These are phyloP conservation scores for Hygrophoropsis aurantiaca DNA, from an alignment of 768 basidiomycete species.

Conservation along the genomic window DNA sequence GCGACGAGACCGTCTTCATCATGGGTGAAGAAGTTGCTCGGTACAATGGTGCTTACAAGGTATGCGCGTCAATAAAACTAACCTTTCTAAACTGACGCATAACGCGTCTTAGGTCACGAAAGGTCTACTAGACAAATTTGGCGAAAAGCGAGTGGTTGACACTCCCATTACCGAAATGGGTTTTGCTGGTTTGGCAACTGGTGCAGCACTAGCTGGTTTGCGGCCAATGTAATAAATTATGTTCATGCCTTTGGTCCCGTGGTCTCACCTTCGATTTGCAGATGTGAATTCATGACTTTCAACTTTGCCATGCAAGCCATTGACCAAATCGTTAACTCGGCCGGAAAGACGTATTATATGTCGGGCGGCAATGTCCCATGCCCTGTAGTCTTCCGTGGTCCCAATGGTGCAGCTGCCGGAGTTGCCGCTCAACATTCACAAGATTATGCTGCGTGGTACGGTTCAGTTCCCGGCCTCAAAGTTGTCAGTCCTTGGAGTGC, in stretches of 20 bases:
- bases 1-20: conserved; percentile 93
- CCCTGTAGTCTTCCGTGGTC: conserved; percentile 99
- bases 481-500: conserved; percentile 97
- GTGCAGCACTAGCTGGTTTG: conserved; percentile 91
- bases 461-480: conserved; percentile 91
- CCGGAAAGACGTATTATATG: conserved; percentile 99
- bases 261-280: conserved; percentile 28
- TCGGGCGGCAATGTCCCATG: conserved; percentile 98
- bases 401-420: conserved; percentile 97
- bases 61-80: conserved; percentile 25
- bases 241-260: neutral
- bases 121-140: conserved; percentile 98
- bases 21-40: conserved; percentile 97
- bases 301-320: conserved; percentile 99
- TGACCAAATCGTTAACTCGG: conserved; percentile 99
- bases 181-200: conserved; percentile 95
- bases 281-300: conserved; percentile 99
- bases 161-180: conserved; percentile 98
- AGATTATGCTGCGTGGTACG: conserved; percentile 96
- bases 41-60: conserved; percentile 98
- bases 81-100: conserved; percentile 11
- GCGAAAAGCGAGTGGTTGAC: conserved; percentile 97
- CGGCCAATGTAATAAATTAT: conserved; percentile 72
- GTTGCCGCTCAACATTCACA: conserved; percentile 97
- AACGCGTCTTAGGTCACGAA: conserved; percentile 76